A percentile compares a stretch with the other conserved stretches of the same genome.
phyloP scores from a whole-genome alignment of 768 basidiomycete genomes.

The Xerocomellus dryophilus region DNA sequence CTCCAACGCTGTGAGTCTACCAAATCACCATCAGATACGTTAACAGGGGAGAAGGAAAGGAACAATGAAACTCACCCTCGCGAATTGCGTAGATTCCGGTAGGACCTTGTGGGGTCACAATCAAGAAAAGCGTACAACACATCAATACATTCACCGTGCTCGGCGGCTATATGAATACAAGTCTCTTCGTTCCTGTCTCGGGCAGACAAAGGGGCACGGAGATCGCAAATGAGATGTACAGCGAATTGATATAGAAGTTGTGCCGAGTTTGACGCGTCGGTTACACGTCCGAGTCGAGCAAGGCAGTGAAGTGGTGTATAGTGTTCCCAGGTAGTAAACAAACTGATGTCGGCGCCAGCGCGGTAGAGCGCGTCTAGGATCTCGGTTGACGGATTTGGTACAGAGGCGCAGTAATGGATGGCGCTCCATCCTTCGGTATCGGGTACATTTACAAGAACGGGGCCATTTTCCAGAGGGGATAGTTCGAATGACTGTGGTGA shows the following conservation, averaged over 20 bases:
- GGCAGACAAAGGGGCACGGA: conserved; percentile 66
- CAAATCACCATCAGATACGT: not conserved
- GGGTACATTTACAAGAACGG: conserved; percentile 63
- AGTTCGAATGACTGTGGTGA: conserved; percentile 43
- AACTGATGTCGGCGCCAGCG: conserved; percentile 70
- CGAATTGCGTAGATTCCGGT: conserved; percentile 62
- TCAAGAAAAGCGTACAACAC: conserved; percentile 62
- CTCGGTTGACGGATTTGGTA: conserved; percentile 52
- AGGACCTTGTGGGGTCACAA: conserved; percentile 54
- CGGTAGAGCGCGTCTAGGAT: conserved; percentile 69
- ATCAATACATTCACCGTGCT: conserved; percentile 64
- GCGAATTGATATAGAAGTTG: conserved; percentile 54
- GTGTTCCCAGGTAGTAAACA: conserved; percentile 64
- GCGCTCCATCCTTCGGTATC: conserved; percentile 71
- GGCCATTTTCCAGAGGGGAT: conserved; percentile 35
- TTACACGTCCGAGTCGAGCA: conserved; percentile 39
- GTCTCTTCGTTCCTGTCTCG: conserved; percentile 68
- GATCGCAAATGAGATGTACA: conserved; percentile 65
- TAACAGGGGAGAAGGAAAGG: not conserved
- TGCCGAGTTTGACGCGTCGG: conserved; percentile 34
- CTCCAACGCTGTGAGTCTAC: conserved; percentile 57
- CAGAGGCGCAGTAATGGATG: conserved; percentile 66
- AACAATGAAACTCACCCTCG: conserved; percentile 55
- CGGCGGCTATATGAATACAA: conserved; percentile 77
- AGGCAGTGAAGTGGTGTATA: conserved; percentile 70